These are phyloP conservation scores for Tylopilus balloui DNA, from an alignment of 768 basidiomycete genomes.

Conservation along the genomic window DNA sequence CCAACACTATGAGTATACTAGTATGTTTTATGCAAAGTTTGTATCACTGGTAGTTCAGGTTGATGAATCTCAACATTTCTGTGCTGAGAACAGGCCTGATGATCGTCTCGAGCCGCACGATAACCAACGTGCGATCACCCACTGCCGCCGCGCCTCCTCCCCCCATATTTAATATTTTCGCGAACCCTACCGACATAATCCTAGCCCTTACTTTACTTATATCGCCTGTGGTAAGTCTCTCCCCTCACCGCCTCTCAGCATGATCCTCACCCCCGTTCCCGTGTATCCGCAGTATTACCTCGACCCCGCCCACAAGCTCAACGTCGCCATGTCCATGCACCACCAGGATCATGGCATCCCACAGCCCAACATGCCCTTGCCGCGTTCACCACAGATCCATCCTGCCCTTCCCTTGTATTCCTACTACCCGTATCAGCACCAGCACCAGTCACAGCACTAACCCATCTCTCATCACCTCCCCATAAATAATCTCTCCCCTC, in stretches of 20 bases:
- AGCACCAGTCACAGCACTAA: constrained; percentile 34
- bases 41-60: too few species aligned
- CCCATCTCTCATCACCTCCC: constrained; percentile 53
- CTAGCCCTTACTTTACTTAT: neutral
- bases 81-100: too few species aligned
- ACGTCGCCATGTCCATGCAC: constrained; percentile 41
- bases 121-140: too few species aligned
- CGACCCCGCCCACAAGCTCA: constrained; percentile 33
- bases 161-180: too few species aligned
- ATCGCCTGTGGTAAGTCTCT: neutral
- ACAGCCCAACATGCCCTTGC: constrained; percentile 38
- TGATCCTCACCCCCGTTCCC: neutral
- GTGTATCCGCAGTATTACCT: constrained; percentile 19
- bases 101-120: too few species aligned
- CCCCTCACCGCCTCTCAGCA: neutral
- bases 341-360: constrained; percentile 41
- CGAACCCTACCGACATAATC: too few species aligned
- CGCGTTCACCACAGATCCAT: constrained; percentile 64
- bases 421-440: constrained; percentile 56
- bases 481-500: constrained; percentile 63
- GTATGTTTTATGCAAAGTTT: too few species aligned
- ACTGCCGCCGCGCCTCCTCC: too few species aligned
- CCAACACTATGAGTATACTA: too few species aligned
- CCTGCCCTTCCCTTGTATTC: constrained; percentile 64
- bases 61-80: too few species aligned